Conservation (phyloP, 2,329 filamentous ascomycete genomes). For the Diaporthe sp. region DNA sequence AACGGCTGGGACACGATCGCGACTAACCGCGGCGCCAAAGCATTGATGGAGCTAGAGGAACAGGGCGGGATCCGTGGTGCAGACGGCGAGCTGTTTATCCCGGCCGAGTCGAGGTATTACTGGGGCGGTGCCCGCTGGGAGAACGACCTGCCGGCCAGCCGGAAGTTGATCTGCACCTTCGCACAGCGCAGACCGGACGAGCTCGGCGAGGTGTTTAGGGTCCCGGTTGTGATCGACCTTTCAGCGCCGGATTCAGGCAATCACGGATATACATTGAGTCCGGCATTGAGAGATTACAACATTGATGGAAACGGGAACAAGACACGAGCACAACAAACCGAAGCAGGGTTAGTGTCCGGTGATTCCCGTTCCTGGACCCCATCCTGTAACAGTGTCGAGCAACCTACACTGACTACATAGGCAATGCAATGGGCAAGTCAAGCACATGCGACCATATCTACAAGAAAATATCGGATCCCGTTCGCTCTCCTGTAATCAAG, state of each 20-base stretch:
- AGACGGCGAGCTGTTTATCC: conserved; percentile 13
- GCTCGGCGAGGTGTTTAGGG: conserved; percentile 20
- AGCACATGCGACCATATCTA: conserved; percentile 28
- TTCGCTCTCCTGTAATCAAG: conserved; percentile 25
- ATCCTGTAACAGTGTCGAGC: not conserved
- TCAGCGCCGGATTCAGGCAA: not conserved
- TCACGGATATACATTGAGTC: not conserved
- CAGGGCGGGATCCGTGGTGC: not conserved
- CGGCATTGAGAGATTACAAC: no score
- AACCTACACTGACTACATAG: not conserved
- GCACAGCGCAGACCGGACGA: conserved; percentile 18
- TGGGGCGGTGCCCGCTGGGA: conserved; percentile 24
- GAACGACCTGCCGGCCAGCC: conserved; percentile 11
- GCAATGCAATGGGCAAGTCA: not conserved
- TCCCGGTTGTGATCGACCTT: conserved; percentile 8
- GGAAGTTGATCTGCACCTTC: conserved; percentile 19
- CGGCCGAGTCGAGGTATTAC: conserved; percentile 23
- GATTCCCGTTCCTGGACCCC: not conserved
- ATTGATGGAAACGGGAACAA: not conserved
- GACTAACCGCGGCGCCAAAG: not conserved
- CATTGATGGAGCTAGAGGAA: conserved; percentile 24
- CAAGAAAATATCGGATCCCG: conserved; percentile 19
- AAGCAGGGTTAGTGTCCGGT: not conserved
- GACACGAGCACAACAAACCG: not conserved
- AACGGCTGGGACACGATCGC: conserved; percentile 18